Evolutionary conservation across 352 stramenopile species (phyloP).

Genomic region (Phytopythium sindhum): DNA sequence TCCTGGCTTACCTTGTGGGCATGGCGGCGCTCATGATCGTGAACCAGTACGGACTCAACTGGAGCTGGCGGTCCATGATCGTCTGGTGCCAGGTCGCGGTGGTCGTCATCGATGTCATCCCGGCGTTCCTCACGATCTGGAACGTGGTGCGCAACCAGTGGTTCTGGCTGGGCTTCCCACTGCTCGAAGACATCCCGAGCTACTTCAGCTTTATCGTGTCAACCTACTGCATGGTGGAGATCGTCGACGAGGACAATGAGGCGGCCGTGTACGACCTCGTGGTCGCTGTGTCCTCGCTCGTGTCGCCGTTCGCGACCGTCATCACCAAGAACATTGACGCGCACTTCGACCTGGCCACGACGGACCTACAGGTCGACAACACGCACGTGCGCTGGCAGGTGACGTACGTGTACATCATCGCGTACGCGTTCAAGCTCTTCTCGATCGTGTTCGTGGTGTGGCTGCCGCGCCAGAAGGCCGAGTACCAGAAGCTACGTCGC

Average conservation of each 20-base stretch:
- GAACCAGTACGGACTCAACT: constrained; percentile 28
- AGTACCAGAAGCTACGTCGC: constrained; percentile 37
- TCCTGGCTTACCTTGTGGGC: constrained; percentile 25
- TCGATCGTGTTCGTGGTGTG: constrained; percentile 33
- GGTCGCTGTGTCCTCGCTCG: constrained; percentile 45
- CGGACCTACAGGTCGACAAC: constrained; percentile 33
- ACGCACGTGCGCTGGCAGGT: constrained; percentile 26
- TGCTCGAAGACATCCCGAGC: constrained; percentile 43
- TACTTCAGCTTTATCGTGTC: constrained; percentile 45
- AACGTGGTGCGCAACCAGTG: constrained; percentile 53
- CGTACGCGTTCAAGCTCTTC: constrained; percentile 37
- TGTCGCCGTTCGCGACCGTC: constrained; percentile 36
- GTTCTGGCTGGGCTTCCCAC: constrained; percentile 56
- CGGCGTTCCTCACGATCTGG: constrained; percentile 37
- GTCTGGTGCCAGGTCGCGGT: constrained; percentile 31
- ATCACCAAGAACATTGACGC: constrained; percentile 53
- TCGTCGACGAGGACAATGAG: constrained; percentile 52
- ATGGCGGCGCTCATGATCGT: constrained; percentile 28
- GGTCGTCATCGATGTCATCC: constrained; percentile 34
- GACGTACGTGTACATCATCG: constrained; percentile 31
- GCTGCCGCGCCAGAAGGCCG: constrained; percentile 40
- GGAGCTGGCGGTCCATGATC: constrained; percentile 45
- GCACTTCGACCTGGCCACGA: constrained; percentile 32
- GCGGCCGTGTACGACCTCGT: constrained; percentile 47
- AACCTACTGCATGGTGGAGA: constrained; percentile 54